Percentiles rank a stretch among this genome's conserved stretches.
Conservation (phyloP, 1,284 basidiomycete genomes). For the Puccinia sorghi region DNA sequence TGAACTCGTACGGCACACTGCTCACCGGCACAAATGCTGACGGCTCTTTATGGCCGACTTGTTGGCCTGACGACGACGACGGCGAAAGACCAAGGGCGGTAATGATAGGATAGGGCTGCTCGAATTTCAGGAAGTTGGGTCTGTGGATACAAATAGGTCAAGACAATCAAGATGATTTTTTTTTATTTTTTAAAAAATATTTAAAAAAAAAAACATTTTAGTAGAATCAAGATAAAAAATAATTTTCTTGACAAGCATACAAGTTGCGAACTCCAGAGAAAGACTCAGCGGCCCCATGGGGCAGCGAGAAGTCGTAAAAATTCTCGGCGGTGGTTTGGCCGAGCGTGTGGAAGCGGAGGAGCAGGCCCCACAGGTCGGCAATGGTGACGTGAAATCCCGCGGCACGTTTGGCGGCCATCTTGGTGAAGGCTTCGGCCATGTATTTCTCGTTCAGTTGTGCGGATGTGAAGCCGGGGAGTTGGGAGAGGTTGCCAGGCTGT, state of each 20-base stretch:
- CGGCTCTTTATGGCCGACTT: background rate
- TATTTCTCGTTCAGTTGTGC: constrained; percentile 18
- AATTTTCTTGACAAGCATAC: too few relatives aligned
- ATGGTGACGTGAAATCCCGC: constrained; percentile 39
- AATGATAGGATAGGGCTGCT: constrained; percentile 47
- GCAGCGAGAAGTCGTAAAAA: constrained; percentile 33
- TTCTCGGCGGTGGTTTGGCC: constrained; percentile 6
- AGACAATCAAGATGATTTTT: too few relatives aligned
- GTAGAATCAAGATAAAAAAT: too few relatives aligned
- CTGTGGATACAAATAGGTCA: background rate
- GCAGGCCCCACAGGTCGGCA: constrained; percentile 30
- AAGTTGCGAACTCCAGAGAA: constrained; percentile 35
- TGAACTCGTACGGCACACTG: constrained; percentile 40
- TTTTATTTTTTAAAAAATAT: too few relatives aligned
- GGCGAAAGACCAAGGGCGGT: constrained; percentile 2
- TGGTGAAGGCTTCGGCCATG: background rate
- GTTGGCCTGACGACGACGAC: constrained; percentile 2
- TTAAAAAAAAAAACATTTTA: too few relatives aligned
- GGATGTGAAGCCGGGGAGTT: background rate
- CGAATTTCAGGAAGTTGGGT: constrained; percentile 23
- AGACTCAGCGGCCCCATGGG: constrained; percentile 27
- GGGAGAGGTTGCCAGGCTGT: constrained; percentile 19
- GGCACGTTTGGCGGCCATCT: constrained; percentile 10
- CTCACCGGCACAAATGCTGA: constrained; percentile 26
- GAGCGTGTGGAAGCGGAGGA: constrained; percentile 28